A percentile compares a stretch with the other conserved stretches of the same genome.
These are phyloP conservation scores for Stachybotrys chartarum DNA, from an alignment of 2,329 filamentous ascomycete species.

Conservation along the genomic window DNA sequence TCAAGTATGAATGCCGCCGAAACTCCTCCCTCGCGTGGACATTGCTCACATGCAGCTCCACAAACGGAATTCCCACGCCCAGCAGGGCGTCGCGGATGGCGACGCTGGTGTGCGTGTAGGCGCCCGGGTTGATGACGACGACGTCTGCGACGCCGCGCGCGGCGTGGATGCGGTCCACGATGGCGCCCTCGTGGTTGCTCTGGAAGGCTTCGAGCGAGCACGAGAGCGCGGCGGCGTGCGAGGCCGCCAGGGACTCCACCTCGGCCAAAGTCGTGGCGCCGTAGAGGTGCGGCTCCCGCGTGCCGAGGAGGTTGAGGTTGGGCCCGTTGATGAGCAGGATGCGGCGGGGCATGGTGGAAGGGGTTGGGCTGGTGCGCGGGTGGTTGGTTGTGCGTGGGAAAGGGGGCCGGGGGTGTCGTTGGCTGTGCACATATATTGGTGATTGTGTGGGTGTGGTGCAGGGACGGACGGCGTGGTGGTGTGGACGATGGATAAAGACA, in stretches of 20 bases:
- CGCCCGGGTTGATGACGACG: conserved; percentile 70
- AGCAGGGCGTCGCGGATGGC: conserved; percentile 67
- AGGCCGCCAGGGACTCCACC: conserved; percentile 41
- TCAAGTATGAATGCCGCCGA: conserved; percentile 63
- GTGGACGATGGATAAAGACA: no score
- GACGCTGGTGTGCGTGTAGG: conserved; percentile 69
- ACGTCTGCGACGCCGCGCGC: conserved; percentile 50
- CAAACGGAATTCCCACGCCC: conserved; percentile 63
- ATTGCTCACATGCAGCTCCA: conserved; percentile 73
- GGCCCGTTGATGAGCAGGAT: conserved; percentile 76
- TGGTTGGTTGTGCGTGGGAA: neutral
- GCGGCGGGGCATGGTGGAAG: conserved; percentile 14
- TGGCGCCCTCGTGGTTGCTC: conserved; percentile 70
- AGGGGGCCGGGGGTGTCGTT: no score
- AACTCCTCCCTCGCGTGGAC: conserved; percentile 65
- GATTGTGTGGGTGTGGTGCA: no score
- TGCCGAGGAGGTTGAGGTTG: conserved; percentile 74
- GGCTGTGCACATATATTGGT: no score
- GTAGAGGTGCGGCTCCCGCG: conserved; percentile 67
- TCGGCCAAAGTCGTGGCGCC: conserved; percentile 61
- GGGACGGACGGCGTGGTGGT: no score
- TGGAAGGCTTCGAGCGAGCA: conserved; percentile 54
- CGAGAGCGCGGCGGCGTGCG: conserved; percentile 41
- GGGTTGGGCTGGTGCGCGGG: neutral
- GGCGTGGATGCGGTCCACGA: conserved; percentile 66